phyloP scores from a whole-genome alignment of 345 rosid genomes.

The Punica granatum region DNA sequence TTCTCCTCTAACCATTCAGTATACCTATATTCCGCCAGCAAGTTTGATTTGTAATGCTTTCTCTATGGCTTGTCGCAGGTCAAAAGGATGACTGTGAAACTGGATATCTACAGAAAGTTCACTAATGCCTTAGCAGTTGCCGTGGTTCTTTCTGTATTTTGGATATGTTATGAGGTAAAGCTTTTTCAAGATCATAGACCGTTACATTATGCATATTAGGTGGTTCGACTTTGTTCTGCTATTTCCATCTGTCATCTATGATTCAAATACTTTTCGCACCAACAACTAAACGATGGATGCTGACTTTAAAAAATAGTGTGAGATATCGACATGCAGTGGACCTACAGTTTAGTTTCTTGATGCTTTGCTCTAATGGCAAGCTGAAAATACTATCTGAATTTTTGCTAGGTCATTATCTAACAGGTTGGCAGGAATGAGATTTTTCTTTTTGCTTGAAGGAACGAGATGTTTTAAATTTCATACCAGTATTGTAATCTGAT shows the following conservation, averaged over 20 bases:
- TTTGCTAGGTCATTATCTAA: neutral
- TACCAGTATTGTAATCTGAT: neutral
- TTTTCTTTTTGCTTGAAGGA: neutral
- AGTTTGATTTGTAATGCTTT: neutral
- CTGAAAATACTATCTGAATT: neutral
- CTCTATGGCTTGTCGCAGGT: slow-evolving; percentile 28
- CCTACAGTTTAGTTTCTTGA: neutral
- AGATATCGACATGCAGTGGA: neutral
- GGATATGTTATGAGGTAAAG: slow-evolving; percentile 87
- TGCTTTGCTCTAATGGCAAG: neutral
- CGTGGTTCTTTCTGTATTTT: slow-evolving; percentile 79
- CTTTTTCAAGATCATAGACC: neutral
- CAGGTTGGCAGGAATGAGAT: neutral
- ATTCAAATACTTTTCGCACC: neutral
- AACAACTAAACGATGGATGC: neutral
- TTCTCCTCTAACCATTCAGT: neutral
- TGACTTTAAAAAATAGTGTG: neutral
- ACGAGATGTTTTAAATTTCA: neutral
- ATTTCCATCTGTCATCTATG: neutral
- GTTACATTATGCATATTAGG: too few species aligned
- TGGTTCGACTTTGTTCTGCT: too few species aligned
- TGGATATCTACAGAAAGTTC: slow-evolving; percentile 92
- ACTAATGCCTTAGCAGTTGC: slow-evolving; percentile 78
- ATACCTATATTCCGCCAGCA: neutral
- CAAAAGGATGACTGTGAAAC: slow-evolving; percentile 74